These are phyloP conservation scores for Austroboletus eburneus DNA, from an alignment of 768 basidiomycete genomes.

Conservation along the genomic window DNA sequence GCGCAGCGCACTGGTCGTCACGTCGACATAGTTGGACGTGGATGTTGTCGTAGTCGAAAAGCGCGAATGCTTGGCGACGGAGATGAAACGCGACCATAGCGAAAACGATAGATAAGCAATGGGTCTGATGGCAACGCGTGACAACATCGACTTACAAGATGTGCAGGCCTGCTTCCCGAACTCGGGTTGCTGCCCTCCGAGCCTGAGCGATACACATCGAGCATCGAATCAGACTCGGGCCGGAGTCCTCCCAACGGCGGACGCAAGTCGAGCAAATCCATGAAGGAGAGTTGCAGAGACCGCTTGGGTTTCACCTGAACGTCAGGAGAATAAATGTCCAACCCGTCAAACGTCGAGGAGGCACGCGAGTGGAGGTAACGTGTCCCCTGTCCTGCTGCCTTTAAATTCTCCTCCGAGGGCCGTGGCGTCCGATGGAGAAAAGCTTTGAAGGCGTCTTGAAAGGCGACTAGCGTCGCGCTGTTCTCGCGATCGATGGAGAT, in stretches of 20 bases:
- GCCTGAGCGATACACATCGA: slow-evolving; percentile 14
- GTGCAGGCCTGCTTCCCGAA: neutral
- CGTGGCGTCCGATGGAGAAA: slow-evolving; percentile 24
- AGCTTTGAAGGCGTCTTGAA: slow-evolving; percentile 29
- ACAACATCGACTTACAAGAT: slow-evolving; percentile 15
- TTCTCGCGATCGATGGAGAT: slow-evolving; percentile 19
- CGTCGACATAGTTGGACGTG: slow-evolving; percentile 30
- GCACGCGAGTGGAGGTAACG: slow-evolving; percentile 19
- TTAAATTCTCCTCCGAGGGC: slow-evolving; percentile 20
- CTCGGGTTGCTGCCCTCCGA: slow-evolving; percentile 13
- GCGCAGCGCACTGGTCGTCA: slow-evolving; percentile 1
- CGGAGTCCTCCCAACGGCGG: slow-evolving; percentile 13
- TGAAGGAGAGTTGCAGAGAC: slow-evolving; percentile 19
- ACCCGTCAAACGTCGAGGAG: slow-evolving; percentile 29
- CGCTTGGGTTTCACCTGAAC: slow-evolving; percentile 11
- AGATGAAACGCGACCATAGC: neutral
- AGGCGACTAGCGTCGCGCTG: slow-evolving; percentile 18
- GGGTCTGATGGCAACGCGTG: neutral
- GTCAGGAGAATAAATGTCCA: slow-evolving; percentile 30
- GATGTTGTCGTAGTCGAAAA: slow-evolving; percentile 35
- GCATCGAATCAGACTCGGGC: slow-evolving; percentile 21
- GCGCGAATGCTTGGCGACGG: slow-evolving; percentile 26
- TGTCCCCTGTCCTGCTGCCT: slow-evolving; percentile 3
- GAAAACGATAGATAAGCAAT: no score
- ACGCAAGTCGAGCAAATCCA: slow-evolving; percentile 19